phyloP scores from a whole-genome alignment of 495 filamentous ascomycete species.

The Polyplosphaeria fusca region DNA sequence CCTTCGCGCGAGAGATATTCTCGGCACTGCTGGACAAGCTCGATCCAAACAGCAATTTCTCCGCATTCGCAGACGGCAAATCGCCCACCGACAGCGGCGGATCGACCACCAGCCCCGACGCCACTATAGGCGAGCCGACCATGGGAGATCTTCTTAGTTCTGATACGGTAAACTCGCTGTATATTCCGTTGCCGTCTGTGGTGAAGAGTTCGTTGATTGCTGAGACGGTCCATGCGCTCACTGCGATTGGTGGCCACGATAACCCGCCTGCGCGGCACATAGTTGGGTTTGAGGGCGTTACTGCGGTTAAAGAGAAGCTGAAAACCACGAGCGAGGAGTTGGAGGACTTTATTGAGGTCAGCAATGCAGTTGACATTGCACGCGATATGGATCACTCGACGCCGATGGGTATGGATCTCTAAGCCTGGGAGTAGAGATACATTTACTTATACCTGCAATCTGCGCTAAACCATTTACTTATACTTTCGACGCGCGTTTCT shows the following conservation, averaged over 20 bases:
- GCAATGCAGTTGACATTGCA: slow-evolving; percentile 75
- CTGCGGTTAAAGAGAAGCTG: slow-evolving; percentile 89
- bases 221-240: slow-evolving; percentile 89
- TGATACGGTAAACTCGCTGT: slow-evolving; percentile 63
- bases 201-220: slow-evolving; percentile 67
- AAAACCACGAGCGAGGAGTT: slow-evolving; percentile 95
- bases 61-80: slow-evolving; percentile 7
- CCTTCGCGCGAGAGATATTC: slow-evolving; percentile 75
- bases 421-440: too few species aligned
- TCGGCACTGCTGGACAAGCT: slow-evolving; percentile 65
- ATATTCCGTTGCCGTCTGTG: slow-evolving; percentile 63
- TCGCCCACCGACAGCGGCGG: slow-evolving; percentile 21
- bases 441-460: too few species aligned
- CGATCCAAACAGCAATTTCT: slow-evolving; percentile 25
- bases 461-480: too few species aligned
- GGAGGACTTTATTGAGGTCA: slow-evolving; percentile 92
- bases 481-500: too few species aligned
- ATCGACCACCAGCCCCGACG: slow-evolving; percentile 33
- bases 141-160: slow-evolving; percentile 42
- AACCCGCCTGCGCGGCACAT: slow-evolving; percentile 94
- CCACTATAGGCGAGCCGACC: slow-evolving; percentile 41
- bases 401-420: slow-evolving; percentile 8
- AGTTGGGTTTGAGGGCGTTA: slow-evolving; percentile 84
- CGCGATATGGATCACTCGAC: slow-evolving; percentile 4
- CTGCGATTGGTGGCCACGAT: slow-evolving; percentile 88